These are phyloP conservation scores for Quercus variabilis DNA, from an alignment of 306 rosid species.

Conservation along the genomic window DNA sequence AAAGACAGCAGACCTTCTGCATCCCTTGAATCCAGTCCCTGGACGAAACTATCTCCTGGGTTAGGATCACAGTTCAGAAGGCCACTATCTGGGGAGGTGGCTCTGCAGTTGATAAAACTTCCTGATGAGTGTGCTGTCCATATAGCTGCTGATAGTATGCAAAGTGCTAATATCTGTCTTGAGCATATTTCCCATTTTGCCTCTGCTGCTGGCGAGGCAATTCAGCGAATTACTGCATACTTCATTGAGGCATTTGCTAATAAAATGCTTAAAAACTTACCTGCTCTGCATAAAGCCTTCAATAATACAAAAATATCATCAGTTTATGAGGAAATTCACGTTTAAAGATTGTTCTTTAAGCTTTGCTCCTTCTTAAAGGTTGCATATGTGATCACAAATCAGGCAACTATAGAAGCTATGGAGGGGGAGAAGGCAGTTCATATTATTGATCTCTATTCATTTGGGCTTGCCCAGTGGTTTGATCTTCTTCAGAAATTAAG, in stretches of 20 bases:
- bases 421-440: conserved; percentile 71
- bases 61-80: conserved; percentile 63
- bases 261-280: conserved; percentile 55
- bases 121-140: conserved; percentile 62
- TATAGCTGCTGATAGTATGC: conserved; percentile 69
- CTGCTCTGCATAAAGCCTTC: conserved; percentile 68
- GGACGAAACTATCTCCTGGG: conserved; percentile 27
- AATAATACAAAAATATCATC: conserved; percentile 51
- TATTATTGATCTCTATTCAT: conserved; percentile 73
- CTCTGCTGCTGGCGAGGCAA: conserved; percentile 67
- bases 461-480: conserved; percentile 79
- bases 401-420: conserved; percentile 81
- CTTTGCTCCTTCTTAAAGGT: conserved; percentile 75
- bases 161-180: conserved; percentile 63
- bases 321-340: conserved; percentile 46
- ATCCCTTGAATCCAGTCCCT: conserved; percentile 29
- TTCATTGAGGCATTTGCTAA: conserved; percentile 76
- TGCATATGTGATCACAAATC: conserved; percentile 67
- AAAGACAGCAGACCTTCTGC: conserved; percentile 46
- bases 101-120: conserved; percentile 49
- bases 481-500: conserved; percentile 54
- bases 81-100: conserved; percentile 51
- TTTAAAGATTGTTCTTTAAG: conserved; percentile 63
- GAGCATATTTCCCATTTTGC: conserved; percentile 66
- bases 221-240: conserved; percentile 70